Evolutionary conservation across 169 alveolate species (phyloP).

Genomic region (Eimeria falciformis): DNA sequence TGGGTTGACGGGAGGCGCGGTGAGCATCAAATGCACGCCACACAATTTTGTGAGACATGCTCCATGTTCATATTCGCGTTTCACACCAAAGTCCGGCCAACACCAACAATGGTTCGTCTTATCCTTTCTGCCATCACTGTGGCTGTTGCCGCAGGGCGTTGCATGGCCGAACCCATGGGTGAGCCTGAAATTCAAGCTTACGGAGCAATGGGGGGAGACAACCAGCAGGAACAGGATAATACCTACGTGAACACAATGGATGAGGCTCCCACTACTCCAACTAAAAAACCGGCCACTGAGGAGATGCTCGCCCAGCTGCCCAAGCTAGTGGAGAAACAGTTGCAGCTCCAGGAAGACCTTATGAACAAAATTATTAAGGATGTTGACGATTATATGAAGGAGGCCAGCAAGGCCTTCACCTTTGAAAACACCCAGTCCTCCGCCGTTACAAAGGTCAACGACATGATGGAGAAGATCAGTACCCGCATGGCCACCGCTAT

Average conservation of each 20-base stretch:
- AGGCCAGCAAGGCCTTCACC: slow-evolving; percentile 23
- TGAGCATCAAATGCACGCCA: too few species aligned
- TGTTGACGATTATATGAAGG: slow-evolving; percentile 18
- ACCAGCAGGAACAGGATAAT: not conserved
- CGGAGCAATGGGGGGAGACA: not conserved
- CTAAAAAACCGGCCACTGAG: not conserved
- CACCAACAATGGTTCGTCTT: slow-evolving; percentile 38
- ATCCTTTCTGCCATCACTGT: slow-evolving; percentile 23
- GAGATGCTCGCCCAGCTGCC: not conserved
- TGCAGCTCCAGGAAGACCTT: slow-evolving; percentile 38
- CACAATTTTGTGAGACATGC: too few species aligned
- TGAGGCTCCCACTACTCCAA: not conserved
- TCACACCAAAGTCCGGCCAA: not conserved
- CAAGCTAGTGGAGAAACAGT: slow-evolving; percentile 23
- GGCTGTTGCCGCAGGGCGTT: slow-evolving; percentile 55
- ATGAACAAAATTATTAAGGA: slow-evolving; percentile 19
- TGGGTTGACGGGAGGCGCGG: too few species aligned
- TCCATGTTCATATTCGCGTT: too few species aligned
- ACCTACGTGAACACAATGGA: not conserved
- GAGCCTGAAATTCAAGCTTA: not conserved
- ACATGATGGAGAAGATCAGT: slow-evolving; percentile 55
- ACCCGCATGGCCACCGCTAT: slow-evolving; percentile 41
- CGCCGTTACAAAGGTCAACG: slow-evolving; percentile 18
- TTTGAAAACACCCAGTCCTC: slow-evolving; percentile 37
- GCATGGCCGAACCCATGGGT: slow-evolving; percentile 46